A percentile compares a stretch with the other conserved stretches of the same genome.
Evolutionary conservation across 2,329 filamentous ascomycete species (phyloP).

Genomic region (Falciphora oryzae): DNA sequence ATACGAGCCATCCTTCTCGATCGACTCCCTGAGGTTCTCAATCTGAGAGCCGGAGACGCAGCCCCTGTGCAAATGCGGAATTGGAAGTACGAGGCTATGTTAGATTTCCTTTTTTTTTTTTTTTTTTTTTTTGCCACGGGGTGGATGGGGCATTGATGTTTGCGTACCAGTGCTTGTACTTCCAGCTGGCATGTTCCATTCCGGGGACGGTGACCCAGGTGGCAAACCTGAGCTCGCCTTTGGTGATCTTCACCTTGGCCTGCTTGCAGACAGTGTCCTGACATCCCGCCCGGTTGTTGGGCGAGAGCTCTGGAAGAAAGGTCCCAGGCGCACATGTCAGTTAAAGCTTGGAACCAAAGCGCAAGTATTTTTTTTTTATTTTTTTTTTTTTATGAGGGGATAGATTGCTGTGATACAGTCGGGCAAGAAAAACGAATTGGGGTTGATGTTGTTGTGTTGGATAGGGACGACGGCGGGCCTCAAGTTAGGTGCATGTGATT

Average conservation of each 20-base stretch:
- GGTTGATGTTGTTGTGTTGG: background rate
- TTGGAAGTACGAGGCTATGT: background rate
- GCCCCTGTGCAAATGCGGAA: slow-evolving; percentile 54
- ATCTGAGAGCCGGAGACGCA: slow-evolving; percentile 78
- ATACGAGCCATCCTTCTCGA: slow-evolving; percentile 38
- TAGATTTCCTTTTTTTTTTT: background rate
- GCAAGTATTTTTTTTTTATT: too few species aligned
- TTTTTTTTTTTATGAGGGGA: background rate
- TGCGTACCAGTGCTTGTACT: slow-evolving; percentile 81
- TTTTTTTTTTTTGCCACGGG: too few species aligned
- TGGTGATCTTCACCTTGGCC: slow-evolving; percentile 61
- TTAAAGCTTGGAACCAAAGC: background rate
- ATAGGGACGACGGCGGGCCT: background rate
- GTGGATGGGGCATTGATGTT: slow-evolving; percentile 8
- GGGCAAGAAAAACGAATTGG: background rate
- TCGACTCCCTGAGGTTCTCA: slow-evolving; percentile 53
- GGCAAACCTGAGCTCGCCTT: slow-evolving; percentile 75
- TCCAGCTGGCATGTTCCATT: slow-evolving; percentile 56
- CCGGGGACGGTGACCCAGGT: slow-evolving; percentile 57
- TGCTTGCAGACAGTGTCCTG: slow-evolving; percentile 69
- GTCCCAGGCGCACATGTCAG: background rate
- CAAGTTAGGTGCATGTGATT: background rate
- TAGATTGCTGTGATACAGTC: background rate
- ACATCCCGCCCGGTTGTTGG: slow-evolving; percentile 68
- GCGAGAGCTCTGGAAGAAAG: slow-evolving; percentile 55